phyloP scores from a whole-genome alignment of 169 alveolate genomes.

The Neospora caninum region DNA sequence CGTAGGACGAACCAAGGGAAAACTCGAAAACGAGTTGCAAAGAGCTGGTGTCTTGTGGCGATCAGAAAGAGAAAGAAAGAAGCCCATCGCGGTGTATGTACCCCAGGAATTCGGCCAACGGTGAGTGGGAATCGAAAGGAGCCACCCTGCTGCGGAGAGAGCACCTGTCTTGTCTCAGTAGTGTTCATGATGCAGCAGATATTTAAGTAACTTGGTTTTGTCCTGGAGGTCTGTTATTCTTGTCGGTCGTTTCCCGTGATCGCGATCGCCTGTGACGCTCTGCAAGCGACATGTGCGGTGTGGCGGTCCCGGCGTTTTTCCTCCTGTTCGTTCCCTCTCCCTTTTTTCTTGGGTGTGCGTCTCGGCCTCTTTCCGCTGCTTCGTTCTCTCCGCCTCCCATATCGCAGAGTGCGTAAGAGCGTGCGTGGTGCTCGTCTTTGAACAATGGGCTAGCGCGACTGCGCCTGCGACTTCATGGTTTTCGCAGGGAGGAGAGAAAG shows the following conservation, averaged over 20 bases:
- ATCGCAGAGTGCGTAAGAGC: not conserved
- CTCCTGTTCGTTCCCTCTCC: no score
- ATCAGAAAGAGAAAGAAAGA: conserved; percentile 66
- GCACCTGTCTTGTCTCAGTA: no score
- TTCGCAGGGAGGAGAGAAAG: conserved; percentile 78
- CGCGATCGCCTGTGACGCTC: no score
- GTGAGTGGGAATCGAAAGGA: conserved; percentile 21
- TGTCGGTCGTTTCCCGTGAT: no score
- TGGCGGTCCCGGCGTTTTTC: no score
- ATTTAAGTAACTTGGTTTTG: no score
- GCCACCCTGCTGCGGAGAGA: no score
- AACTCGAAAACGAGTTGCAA: conserved; percentile 64
- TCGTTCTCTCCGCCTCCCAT: not conserved
- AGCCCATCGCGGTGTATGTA: conserved; percentile 64
- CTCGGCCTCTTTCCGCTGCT: not conserved
- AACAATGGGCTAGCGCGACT: not conserved
- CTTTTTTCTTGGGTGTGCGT: not conserved
- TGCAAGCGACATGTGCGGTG: no score
- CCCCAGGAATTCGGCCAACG: conserved; percentile 69
- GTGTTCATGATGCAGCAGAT: no score
- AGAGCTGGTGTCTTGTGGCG: conserved; percentile 68
- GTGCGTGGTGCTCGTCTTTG: not conserved
- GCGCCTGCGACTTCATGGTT: not conserved
- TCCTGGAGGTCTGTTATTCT: no score
- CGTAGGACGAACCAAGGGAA: conserved; percentile 42